Evolutionary conservation across 108 stramenopile genomes (phyloP), one percentile per base, ranked within the genome.

Genomic region (Cyclotella kingstonii): DNA sequence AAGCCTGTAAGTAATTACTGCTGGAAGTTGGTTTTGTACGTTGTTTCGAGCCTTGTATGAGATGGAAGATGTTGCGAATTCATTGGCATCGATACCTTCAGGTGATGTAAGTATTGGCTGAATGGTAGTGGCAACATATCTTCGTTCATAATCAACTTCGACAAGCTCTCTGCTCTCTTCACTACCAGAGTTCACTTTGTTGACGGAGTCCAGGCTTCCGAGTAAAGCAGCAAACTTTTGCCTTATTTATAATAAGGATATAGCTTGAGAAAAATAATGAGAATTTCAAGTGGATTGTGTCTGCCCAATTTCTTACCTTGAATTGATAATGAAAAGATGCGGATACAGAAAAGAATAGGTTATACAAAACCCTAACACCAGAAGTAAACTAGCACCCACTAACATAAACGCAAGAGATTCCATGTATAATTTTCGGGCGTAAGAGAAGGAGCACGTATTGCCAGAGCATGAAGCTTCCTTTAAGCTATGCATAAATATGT

Each of bases 1-100:
- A n/a, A 83, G 67, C 42, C 74, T 73, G 47, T 80, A 52, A 59
- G 57, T 68, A 33, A 83, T 12, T 4, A 80, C 79, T 6, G 82
- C 76, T 18, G 78, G 56, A n/a, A 79, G 51, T 11, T 66, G 30
- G n/a, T 54, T 31, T 5, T 38, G 49, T 51, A 49, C 45, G 2
- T 38, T 30, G 25, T 60, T 39, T 3, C 64, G 28, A 23, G 49
- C 34, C 8, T 66, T 29, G 5, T 25, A 29, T 5, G 72, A 62
- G 25, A 72, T 60, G 12, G 63, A 15, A 19, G 54, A 53, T 28
- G 18, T 34, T 18, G 11, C 17, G 15, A 41, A 29, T 8, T 27
- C 54, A 10, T 29, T 46, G 12, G 19, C 28, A 34, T 55, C 31
- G 8, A 27, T 9, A 2, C 45, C 67, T 3, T 9, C 48, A 31